These are phyloP conservation scores for Tylopilus plumbeoviolaceoides DNA, from an alignment of 768 basidiomycete genomes.

Conservation along the genomic window DNA sequence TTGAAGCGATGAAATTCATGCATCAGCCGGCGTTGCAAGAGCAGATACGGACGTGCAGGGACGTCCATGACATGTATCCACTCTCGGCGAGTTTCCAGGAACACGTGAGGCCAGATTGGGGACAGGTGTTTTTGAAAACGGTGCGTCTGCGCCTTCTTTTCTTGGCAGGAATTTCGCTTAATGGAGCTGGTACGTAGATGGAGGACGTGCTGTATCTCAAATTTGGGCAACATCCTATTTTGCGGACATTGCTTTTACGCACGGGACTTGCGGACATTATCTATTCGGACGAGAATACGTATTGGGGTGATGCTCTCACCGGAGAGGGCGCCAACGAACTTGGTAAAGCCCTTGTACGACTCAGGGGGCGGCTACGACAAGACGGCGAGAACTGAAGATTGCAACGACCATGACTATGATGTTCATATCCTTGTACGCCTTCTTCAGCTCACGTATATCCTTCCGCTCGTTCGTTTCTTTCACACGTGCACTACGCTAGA, in stretches of 20 bases:
- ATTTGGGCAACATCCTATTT: constrained; percentile 62
- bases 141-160: constrained; percentile 35
- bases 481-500: not conserved
- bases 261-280: constrained; percentile 51
- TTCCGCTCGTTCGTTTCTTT: not conserved
- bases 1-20: constrained; percentile 70
- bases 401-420: not conserved
- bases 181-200: constrained; percentile 36
- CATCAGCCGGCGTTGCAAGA: constrained; percentile 52
- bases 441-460: not conserved
- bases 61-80: constrained; percentile 36
- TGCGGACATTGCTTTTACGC: constrained; percentile 50
- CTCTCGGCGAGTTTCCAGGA: constrained; percentile 32
- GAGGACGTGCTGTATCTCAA: constrained; percentile 65
- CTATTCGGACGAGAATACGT: constrained; percentile 56
- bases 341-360: constrained; percentile 52
- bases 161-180: not conserved
- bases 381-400: constrained; percentile 21
- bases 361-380: constrained; percentile 45
- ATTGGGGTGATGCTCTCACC: constrained; percentile 59
- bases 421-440: not conserved
- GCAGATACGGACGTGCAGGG: constrained; percentile 44
- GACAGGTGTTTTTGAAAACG: constrained; percentile 41
- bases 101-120: constrained; percentile 55
- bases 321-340: constrained; percentile 59